Conservation (phyloP, 768 basidiomycete species). For the Clavulina sp. region DNA sequence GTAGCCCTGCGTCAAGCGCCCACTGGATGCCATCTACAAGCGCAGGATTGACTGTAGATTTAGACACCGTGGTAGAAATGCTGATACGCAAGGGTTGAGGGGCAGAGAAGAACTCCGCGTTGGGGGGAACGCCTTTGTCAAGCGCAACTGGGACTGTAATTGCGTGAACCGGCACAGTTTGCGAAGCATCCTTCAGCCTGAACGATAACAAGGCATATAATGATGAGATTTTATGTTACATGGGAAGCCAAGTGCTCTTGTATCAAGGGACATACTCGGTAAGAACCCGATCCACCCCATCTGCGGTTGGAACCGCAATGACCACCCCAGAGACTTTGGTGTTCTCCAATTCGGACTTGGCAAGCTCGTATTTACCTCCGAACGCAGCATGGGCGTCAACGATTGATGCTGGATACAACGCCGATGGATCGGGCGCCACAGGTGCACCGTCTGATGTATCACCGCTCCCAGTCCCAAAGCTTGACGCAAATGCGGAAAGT, state of each 20-base stretch:
- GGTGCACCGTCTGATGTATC: conserved; percentile 51
- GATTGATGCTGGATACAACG: conserved; percentile 41
- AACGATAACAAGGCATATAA: not conserved
- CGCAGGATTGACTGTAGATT: conserved; percentile 30
- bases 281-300: not conserved
- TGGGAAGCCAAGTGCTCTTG: not conserved
- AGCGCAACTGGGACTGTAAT: conserved; percentile 1
- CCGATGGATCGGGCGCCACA: conserved; percentile 46
- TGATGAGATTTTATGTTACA: not conserved
- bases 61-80: conserved; percentile 40
- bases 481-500: conserved; percentile 52
- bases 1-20: conserved; percentile 44
- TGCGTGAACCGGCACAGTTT: not conserved
- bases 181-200: not conserved
- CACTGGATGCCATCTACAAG: conserved; percentile 41
- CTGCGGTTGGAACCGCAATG: conserved; percentile 22
- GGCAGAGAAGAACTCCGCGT: conserved; percentile 12
- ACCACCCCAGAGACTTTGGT: conserved; percentile 51
- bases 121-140: not conserved
- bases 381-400: conserved; percentile 51
- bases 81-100: conserved; percentile 21
- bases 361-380: conserved; percentile 33
- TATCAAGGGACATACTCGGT: not conserved
- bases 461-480: no score
- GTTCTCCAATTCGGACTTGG: conserved; percentile 28